Evolutionary conservation across 768 basidiomycete genomes (phyloP).

Genomic region (Scleroderma bovista): DNA sequence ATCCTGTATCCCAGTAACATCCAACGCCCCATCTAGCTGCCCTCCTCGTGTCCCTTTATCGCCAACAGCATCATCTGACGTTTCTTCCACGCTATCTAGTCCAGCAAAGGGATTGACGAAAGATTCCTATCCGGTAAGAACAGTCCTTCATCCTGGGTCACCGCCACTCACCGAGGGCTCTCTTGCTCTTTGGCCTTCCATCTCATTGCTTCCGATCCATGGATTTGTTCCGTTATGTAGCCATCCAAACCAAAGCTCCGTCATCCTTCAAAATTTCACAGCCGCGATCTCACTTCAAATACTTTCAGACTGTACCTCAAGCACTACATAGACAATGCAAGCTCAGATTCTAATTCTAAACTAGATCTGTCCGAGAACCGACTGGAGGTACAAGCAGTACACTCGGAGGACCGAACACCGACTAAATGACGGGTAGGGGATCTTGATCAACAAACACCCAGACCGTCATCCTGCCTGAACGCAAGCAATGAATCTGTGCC

Average conservation of each 20-base stretch:
- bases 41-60: conserved; percentile 14
- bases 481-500: not conserved
- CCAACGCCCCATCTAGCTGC: conserved; percentile 3
- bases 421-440: conserved; percentile 27
- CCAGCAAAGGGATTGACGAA: conserved; percentile 10
- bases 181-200: not conserved
- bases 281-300: conserved; percentile 61
- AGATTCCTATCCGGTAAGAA: conserved; percentile 3
- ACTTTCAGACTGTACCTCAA: conserved; percentile 74
- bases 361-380: not conserved
- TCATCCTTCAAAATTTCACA: conserved; percentile 66
- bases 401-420: conserved; percentile 16
- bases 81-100: conserved; percentile 25
- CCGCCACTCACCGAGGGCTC: not conserved
- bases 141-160: not conserved
- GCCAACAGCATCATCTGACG: conserved; percentile 17
- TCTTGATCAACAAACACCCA: conserved; percentile 6
- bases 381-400: conserved; percentile 1
- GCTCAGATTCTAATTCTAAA: not conserved
- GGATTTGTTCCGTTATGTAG: not conserved
- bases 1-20: not conserved
- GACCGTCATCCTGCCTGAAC: conserved; percentile 4
- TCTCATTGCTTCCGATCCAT: not conserved
- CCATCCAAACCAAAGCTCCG: conserved; percentile 46
- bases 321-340: conserved; percentile 67